A percentile compares a stretch with the other conserved stretches of the same genome.
Evolutionary conservation across 345 rosid species (phyloP).

Genomic region (rapeseed (Brassica napus)): Da-Ae NC_063446.1:14422001-14422500

Average conservation of each 20-base stretch:
- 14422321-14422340: conserved; percentile 54
- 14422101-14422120: conserved; percentile 52
- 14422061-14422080: conserved; percentile 66
- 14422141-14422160: conserved; percentile 85
- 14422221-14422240: conserved; percentile 83
- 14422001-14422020: conserved; percentile 90
- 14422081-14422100: conserved; percentile 42
- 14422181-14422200: conserved; percentile 66
- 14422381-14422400: conserved; percentile 30
- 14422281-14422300: conserved; percentile 52
- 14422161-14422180: conserved; percentile 70
- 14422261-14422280: conserved; percentile 53
- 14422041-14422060: conserved; percentile 89
- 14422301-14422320: conserved; percentile 47
- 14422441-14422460: neutral
- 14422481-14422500: conserved; percentile 82
- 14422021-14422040: conserved; percentile 96
- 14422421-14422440: neutral
- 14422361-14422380: conserved; percentile 68
- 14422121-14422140: conserved; percentile 77
- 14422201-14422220: conserved; percentile 81
- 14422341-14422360: conserved; percentile 49
- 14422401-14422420: conserved; percentile 5
- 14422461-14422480: conserved; percentile 54
- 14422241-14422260: conserved; percentile 67